Evolutionary conservation across 768 basidiomycete genomes (phyloP), one percentile per base, ranked within the genome.

Genomic region (Pleurotus djamor): DNA sequence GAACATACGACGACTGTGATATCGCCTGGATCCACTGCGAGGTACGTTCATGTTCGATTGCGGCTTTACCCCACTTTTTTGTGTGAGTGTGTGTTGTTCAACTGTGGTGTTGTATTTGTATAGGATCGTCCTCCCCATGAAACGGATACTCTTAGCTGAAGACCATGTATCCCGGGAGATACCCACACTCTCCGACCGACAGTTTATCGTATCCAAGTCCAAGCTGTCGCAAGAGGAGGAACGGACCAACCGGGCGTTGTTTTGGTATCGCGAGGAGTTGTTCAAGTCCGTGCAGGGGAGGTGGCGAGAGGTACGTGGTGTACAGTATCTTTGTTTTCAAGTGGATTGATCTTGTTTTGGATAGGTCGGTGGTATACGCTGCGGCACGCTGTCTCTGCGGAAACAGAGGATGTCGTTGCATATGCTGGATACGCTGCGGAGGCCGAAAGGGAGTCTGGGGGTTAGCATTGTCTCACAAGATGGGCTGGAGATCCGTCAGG

Each of bases 191-290:
- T 89, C 92, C 12, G 88, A 94, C 61, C 82, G 94, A 32, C 97
- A 99, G 68, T 98, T 96, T 69, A 86, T 98, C 14, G 89, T 97
- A 0, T 81, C 88, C 28, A 91, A 91, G 64, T 84, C 88, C 4
- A 82, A 76, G 51, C 73, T 91, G 59, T 82, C 87, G 0, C 68
- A 72, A 9, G 74, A 72, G 48, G 88, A 92, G 63, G 82, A 89
- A 61, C 78, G 76, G 45, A 67, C 78, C 8, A 89, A 94, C 68
- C 80, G 86, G 41, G 91, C 94, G 68, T 69, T 96, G 13, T 99
- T 98, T 76, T 99, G 97, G 97, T 96, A 97, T 69, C 81, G 96
- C 37, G 96, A 99, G 70, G 86, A 89, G 62, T 74, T 99, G 8
- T 83, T 98, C 66, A 83, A 83, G 48, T 72, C 75, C 52, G 69